Evolutionary conservation across 371 early-diverging fungal genomes (phyloP).

Genomic region (Mucor sp.): DNA sequence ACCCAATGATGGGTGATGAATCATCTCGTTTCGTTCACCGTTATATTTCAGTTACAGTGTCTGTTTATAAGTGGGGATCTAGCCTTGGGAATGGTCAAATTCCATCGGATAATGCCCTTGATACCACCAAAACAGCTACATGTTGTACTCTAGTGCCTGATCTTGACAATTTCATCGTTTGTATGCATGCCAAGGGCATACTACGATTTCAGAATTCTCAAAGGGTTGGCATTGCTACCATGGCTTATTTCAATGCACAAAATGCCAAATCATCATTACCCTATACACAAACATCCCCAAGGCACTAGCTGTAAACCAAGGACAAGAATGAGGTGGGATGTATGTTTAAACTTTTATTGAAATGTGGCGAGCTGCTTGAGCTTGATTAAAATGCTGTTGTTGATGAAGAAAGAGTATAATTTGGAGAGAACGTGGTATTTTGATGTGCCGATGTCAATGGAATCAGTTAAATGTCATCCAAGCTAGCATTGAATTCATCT

Average conservation of each 20-base stretch:
- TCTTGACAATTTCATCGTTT: background rate
- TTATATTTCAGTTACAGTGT: background rate
- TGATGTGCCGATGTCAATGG: background rate
- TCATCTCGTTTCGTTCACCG: background rate
- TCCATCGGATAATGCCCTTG: no score
- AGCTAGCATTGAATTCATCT: conserved; percentile 67
- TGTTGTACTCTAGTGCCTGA: background rate
- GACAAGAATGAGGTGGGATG: background rate
- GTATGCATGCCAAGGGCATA: background rate
- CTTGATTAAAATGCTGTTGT: background rate
- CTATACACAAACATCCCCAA: no score
- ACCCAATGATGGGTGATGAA: background rate
- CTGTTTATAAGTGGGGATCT: background rate
- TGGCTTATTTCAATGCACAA: no score
- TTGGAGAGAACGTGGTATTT: background rate
- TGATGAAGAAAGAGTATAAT: background rate
- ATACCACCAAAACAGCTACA: background rate
- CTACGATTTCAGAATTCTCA: no score
- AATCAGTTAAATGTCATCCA: conserved; percentile 65
- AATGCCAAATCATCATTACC: no score
- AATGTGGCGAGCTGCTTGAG: background rate
- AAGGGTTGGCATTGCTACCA: no score
- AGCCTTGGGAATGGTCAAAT: background rate
- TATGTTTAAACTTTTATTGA: background rate
- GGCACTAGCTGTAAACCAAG: no score